Percentiles rank a stretch among this genome's conserved stretches.
Evolutionary conservation across 2,329 filamentous ascomycete species (phyloP).

Genomic region (Colletotrichum ledebouriae): DNA sequence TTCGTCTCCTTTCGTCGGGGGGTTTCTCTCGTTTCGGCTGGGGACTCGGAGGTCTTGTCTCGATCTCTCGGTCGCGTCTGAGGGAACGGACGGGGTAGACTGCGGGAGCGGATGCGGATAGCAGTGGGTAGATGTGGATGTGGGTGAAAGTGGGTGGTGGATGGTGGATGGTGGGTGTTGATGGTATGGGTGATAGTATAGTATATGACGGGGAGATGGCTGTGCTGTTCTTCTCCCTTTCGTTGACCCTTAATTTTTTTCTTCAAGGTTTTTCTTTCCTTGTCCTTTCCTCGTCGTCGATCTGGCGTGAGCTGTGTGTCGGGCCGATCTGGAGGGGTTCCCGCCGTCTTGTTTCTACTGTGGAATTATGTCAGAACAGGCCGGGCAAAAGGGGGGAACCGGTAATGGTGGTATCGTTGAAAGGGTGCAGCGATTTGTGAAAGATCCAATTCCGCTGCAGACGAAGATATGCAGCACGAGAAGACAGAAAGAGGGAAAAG

Average conservation of each 20-base stretch:
- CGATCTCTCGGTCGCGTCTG: conserved; percentile 22
- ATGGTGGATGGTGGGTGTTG: too few relatives aligned
- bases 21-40: conserved; percentile 18
- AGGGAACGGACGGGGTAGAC: not conserved
- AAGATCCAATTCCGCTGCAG: not conserved
- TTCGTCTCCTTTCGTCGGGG: not conserved
- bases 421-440: not conserved
- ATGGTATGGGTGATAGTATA: not conserved
- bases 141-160: not conserved
- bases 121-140: conserved; percentile 13
- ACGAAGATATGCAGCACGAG: not conserved
- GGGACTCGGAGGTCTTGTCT: conserved; percentile 18
- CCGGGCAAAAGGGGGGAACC: too few relatives aligned
- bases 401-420: not conserved
- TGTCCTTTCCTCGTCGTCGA: conserved; percentile 1
- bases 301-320: not conserved
- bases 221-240: conserved; percentile 16
- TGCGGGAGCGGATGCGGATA: conserved; percentile 11
- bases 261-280: not conserved
- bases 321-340: conserved; percentile 27
- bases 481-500: not conserved
- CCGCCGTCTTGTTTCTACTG: not conserved
- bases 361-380: conserved; percentile 16
- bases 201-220: not conserved
- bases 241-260: conserved; percentile 8